Percentiles rank a stretch among this genome's conserved stretches.
phyloP scores from a whole-genome alignment of 2,329 filamentous ascomycete genomes.

The Fusarium keratoplasticum region DNA sequence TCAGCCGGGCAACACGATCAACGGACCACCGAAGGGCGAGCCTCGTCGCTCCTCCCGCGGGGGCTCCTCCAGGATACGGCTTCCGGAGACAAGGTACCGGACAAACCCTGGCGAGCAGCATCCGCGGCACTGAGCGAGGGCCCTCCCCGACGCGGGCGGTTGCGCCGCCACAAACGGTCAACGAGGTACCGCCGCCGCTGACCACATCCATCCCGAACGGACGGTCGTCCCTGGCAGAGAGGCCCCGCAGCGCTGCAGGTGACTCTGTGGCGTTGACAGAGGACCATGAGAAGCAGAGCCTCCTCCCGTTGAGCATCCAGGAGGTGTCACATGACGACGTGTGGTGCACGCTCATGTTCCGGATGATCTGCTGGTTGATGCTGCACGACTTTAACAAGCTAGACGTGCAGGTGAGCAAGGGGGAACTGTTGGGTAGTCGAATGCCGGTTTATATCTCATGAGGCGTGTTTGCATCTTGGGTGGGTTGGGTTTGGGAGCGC shows the following conservation, averaged over 20 bases:
- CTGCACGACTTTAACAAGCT: conserved; percentile 68
- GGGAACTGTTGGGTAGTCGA: conserved; percentile 64
- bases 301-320: conserved; percentile 36
- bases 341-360: conserved; percentile 67
- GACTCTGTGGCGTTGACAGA: conserved; percentile 22
- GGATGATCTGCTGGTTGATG: conserved; percentile 70
- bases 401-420: conserved; percentile 64
- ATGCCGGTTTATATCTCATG: conserved; percentile 66
- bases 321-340: conserved; percentile 54
- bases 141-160: conserved; percentile 18
- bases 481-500: neutral
- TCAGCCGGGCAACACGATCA: conserved; percentile 48
- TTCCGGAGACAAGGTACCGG: conserved; percentile 38
- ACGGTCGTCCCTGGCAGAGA: conserved; percentile 10
- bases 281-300: conserved; percentile 11
- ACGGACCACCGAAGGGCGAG: conserved; percentile 43
- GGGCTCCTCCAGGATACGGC: conserved; percentile 35
- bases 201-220: conserved; percentile 13
- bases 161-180: conserved; percentile 18
- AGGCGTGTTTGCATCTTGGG: conserved; percentile 5
- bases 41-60: conserved; percentile 22
- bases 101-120: conserved; percentile 41
- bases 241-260: conserved; percentile 27
- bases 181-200: conserved; percentile 19
- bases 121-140: conserved; percentile 21